Percentiles rank a stretch among this genome's conserved stretches.
Evolutionary conservation across 2,329 filamentous ascomycete genomes (phyloP).

Genomic region (Xylariaceae sp.): DNA sequence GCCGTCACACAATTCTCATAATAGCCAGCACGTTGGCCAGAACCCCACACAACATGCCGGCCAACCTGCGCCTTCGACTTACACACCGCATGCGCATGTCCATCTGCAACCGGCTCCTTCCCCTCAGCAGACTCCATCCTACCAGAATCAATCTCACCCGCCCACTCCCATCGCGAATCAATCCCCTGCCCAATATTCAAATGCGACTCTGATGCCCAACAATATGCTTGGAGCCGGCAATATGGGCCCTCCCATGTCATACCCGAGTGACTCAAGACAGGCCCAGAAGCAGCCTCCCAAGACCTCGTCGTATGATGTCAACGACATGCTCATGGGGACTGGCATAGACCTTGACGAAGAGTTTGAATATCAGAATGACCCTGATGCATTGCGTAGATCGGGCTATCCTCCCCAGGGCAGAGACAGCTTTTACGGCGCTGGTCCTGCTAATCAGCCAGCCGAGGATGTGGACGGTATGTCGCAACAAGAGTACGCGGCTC

Average conservation of each 20-base stretch:
- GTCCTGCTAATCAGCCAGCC: constrained; percentile 62
- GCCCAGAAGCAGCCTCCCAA: constrained; percentile 62
- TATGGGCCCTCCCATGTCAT: constrained; percentile 32
- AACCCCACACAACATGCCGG: no score
- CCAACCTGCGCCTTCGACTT: no score
- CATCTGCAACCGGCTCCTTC: constrained; percentile 12
- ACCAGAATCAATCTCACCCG: constrained; percentile 13
- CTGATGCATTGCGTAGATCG: constrained; percentile 46
- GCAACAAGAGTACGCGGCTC: constrained; percentile 64
- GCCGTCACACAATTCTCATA: constrained; percentile 13
- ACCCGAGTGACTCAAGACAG: constrained; percentile 37
- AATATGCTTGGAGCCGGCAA: constrained; percentile 23
- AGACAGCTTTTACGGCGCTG: constrained; percentile 61
- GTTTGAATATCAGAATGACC: constrained; percentile 73
- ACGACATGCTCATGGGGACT: constrained; percentile 79
- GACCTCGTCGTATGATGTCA: constrained; percentile 67
- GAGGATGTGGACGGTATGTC: constrained; percentile 43
- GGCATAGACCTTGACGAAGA: constrained; percentile 86
- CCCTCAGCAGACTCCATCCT: constrained; percentile 5
- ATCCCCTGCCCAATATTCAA: constrained; percentile 23
- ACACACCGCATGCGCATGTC: background rate
- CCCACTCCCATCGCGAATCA: constrained; percentile 23
- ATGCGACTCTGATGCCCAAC: constrained; percentile 29
- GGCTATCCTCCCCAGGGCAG: constrained; percentile 55
- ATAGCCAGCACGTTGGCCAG: no score